Base-by-base conservation (phyloP, 257 asterid species). In the Salvia rosmarinus region DNA sequence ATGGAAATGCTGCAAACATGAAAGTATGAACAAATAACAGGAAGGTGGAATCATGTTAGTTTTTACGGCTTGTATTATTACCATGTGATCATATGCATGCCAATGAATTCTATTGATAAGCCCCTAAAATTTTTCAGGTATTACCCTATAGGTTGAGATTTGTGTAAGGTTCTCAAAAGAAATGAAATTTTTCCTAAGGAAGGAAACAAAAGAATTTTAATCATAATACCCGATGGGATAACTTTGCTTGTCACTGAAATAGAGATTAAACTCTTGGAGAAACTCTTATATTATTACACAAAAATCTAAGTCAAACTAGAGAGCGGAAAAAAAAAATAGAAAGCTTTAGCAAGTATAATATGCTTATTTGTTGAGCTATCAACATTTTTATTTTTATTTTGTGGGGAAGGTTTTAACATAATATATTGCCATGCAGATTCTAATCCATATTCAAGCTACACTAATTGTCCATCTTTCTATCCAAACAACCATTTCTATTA, bases 51-150 rank as follows among this genome's bases (percentile, higher is more conserved):
- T 14, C 7, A 3, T 20, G 25, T 42, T 25, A 67, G 39, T 42
- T 43, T 42, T 43, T 21, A 63, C 28, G 23, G 39, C 67, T 35
- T 12, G 12, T 35, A 49, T 25, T 25, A 64, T 63, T 37, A 70
- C 44, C 50, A 16, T 32, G 16, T 35, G 16, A 17, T 63, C 54
- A 47, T 54, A 23, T 35, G 32, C 4, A 30, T 51, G 52, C 59
- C 73, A 55, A 16, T 21, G 21, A 64, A 35, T 23, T 44, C n/a
- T 56, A 54, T 43, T 28, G 0, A 13, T 43, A 11, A 42, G 58
- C 73, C 61, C 21, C 32, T 19, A 42, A 37, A 14, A 10, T 12
- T 64, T 55, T 54, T 39, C 32, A 20, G 64, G 51, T 42, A 67
- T 21, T 23, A 37, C 43, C 55, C 58, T 37, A 44, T 12, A 10